Evolutionary conservation across 176 grass and related monocot genomes (phyloP), one percentile per base, ranked within the genome.

Genomic region (Cocos nucifera): DNA sequence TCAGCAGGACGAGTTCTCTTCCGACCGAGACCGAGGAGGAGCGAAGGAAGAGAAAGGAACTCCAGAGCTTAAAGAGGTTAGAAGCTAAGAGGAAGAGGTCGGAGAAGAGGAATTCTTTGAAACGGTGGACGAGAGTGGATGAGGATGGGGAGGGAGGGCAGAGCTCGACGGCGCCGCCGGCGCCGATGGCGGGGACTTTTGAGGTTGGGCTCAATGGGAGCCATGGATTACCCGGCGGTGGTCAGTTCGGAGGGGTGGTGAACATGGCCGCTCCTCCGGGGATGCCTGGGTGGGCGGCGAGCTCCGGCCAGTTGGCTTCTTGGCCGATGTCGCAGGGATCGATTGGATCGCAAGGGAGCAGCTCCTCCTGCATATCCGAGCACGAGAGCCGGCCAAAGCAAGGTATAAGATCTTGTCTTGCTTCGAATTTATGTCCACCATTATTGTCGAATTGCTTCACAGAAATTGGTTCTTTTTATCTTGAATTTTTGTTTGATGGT

Each of bases 11-110:
- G 23, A 83, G 76, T 66, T 98, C 88, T 7, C 79, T 98, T 1
- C 94, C 94, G 18, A 53, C 78, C 30, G 85, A 79, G 67, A 71
- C 69, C 18, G 77, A 86, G 63, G 94, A 92, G 64, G 76, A 84
- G 26, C 63, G 77, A 53, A 61, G 77, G 49, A 81, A 86, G 53
- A 83, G 76, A 16, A 84, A 76, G 19, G 85, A 85, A 50, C 62
- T 89, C 60, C 84, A 86, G 88, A 86, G 82, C 66, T 59, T 83
- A 70, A 81, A 88, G 71, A 78, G 88, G 6, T 27, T 89, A 27
- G 79, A 85, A 64, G 88, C 85, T n/a, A 98, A 93, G 82, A 80
- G 87, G 69, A 92, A 93, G 79, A 79, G 84, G 19, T 70, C 89
- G 20, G 85, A 93, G 79, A 83, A 85, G 16, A 80, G 82, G 5